Evolutionary conservation across 306 rosid species (phyloP).

Genomic region (Cucumis sativus): Cucumber_9930_V3 NC_026660.2:22459001-22459500

Average conservation of each 20-base stretch:
- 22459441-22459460: constrained; percentile 57
- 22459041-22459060: neutral
- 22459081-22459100: neutral
- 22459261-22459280: neutral
- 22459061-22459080: neutral
- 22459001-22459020: neutral
- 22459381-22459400: constrained; percentile 9
- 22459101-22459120: neutral
- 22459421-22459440: constrained; percentile 12
- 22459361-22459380: too few species aligned
- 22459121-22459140: neutral
- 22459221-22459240: neutral
- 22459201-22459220: constrained; percentile 3
- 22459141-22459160: neutral
- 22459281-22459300: neutral
- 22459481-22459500: constrained; percentile 70
- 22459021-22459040: constrained; percentile 1
- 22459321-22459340: neutral
- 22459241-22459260: neutral
- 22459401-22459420: neutral
- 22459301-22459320: neutral
- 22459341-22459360: neutral
- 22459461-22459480: constrained; percentile 67
- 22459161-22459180: neutral
- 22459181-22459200: neutral